Conservation (phyloP, 2,329 filamentous ascomycete species). For the Paracoccidioides lutzii region DNA sequence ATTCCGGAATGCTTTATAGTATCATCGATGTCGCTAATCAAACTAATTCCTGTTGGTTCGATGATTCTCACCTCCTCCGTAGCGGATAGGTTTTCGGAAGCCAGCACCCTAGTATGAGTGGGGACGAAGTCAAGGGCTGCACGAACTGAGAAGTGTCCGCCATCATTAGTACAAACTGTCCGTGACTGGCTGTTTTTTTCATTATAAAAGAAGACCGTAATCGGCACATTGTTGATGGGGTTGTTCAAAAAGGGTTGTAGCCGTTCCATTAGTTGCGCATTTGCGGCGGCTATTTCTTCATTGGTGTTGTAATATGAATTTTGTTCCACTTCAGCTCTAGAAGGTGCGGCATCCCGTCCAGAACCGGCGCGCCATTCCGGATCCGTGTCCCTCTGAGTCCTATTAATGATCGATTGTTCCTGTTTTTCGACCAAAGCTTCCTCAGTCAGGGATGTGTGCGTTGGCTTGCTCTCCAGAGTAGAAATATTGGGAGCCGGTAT, state of each 20-base stretch:
- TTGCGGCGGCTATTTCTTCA: slow-evolving; percentile 64
- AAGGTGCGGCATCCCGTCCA: slow-evolving; percentile 16
- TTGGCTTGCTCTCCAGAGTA: slow-evolving; percentile 30
- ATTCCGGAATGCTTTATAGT: slow-evolving; percentile 96
- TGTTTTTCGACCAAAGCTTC: slow-evolving; percentile 59
- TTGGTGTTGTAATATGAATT: slow-evolving; percentile 46
- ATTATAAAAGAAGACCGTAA: slow-evolving; percentile 95
- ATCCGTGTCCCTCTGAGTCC: slow-evolving; percentile 57
- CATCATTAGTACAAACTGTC: slow-evolving; percentile 73
- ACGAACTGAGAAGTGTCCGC: slow-evolving; percentile 73
- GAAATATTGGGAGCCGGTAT: slow-evolving; percentile 52
- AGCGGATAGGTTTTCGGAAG: slow-evolving; percentile 70
- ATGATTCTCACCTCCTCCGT: slow-evolving; percentile 67
- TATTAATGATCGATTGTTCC: slow-evolving; percentile 62
- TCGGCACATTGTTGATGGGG: slow-evolving; percentile 60
- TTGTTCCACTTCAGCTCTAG: slow-evolving; percentile 33
- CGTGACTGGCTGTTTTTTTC: slow-evolving; percentile 67
- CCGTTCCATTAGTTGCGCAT: slow-evolving; percentile 75
- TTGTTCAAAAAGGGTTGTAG: slow-evolving; percentile 82
- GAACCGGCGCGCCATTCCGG: slow-evolving; percentile 43
- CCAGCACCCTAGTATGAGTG: slow-evolving; percentile 75
- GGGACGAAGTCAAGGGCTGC: slow-evolving; percentile 80
- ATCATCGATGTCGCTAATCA: slow-evolving; percentile 97
- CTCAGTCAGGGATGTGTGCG: slow-evolving; percentile 38
- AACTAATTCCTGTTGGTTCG: slow-evolving; percentile 65